A percentile compares a stretch with the other conserved stretches of the same genome.
phyloP scores from a whole-genome alignment of 2,329 filamentous ascomycete species.

The Alternaria sp. region DNA sequence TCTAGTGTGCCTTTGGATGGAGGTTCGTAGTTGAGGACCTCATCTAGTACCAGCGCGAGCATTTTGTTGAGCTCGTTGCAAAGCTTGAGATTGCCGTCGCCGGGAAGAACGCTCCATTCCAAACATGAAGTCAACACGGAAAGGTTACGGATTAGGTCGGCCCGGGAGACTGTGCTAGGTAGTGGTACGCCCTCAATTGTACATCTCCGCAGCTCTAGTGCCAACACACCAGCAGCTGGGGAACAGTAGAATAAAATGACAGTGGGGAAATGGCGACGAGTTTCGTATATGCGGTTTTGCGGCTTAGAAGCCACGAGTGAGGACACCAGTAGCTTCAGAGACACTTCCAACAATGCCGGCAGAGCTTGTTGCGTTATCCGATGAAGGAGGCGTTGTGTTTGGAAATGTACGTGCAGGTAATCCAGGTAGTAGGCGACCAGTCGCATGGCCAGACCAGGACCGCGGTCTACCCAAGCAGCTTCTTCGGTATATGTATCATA shows the following conservation, averaged over 20 bases:
- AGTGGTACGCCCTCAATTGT: constrained; percentile 42
- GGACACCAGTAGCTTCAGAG: constrained; percentile 42
- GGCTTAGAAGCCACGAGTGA: constrained; percentile 42
- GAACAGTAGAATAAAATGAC: constrained; percentile 46
- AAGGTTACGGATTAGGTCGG: constrained; percentile 46
- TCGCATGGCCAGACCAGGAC: constrained; percentile 30
- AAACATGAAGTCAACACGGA: constrained; percentile 45
- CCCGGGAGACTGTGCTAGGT: constrained; percentile 38
- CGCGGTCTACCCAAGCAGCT: constrained; percentile 35
- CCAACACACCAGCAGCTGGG: constrained; percentile 44
- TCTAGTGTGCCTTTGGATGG: constrained; percentile 24
- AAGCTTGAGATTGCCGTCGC: constrained; percentile 45
- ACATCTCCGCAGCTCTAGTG: constrained; percentile 43
- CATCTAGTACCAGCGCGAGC: constrained; percentile 43
- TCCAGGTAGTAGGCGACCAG: constrained; percentile 44
- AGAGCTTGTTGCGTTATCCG: constrained; percentile 41
- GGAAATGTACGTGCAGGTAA: constrained; percentile 43
- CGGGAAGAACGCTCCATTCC: constrained; percentile 44
- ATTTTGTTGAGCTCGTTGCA: constrained; percentile 48
- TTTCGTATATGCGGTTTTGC: constrained; percentile 37
- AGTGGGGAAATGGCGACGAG: constrained; percentile 41
- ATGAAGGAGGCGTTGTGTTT: constrained; percentile 42
- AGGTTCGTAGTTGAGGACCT: constrained; percentile 46
- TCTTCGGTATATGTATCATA: constrained; percentile 46
- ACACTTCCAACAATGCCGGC: constrained; percentile 40